A percentile compares a stretch with the other conserved stretches of the same genome.
These are phyloP conservation scores for Monosporascus sp. DNA, from an alignment of 2,329 filamentous ascomycete genomes.

Conservation along the genomic window DNA sequence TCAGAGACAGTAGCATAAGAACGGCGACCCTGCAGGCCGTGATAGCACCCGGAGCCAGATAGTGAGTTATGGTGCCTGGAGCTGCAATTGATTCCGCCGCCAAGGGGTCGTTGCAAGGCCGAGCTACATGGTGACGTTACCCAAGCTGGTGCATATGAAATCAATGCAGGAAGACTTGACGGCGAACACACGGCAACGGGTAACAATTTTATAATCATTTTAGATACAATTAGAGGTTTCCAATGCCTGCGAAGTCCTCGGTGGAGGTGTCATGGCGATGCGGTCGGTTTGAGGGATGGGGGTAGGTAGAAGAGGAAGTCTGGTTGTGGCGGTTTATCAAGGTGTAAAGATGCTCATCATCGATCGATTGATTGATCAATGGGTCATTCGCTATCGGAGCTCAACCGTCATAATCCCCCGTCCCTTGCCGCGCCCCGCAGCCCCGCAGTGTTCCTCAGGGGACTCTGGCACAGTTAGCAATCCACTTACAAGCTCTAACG, in stretches of 20 bases:
- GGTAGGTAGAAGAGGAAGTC: no score
- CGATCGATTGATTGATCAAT: not conserved
- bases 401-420: no score
- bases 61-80: not conserved
- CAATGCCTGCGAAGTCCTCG: constrained; percentile 10
- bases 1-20: constrained; percentile 22
- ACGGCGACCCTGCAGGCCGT: constrained; percentile 2
- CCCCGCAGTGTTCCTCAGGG: no score
- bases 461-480: no score
- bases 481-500: no score
- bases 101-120: constrained; percentile 5
- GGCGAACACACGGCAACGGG: constrained; percentile 21
- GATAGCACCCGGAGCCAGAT: not conserved
- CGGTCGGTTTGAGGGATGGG: no score
- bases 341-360: not conserved
- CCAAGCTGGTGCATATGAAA: constrained; percentile 12
- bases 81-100: not conserved
- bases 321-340: no score
- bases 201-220: constrained; percentile 25
- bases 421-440: no score
- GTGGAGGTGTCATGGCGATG: constrained; percentile 11
- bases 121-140: constrained; percentile 21
- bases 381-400: no score
- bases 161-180: constrained; percentile 11
- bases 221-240: constrained; percentile 6